Evolutionary conservation across 441 rosid species (phyloP).

Genomic region (Brassica balearica): DNA sequence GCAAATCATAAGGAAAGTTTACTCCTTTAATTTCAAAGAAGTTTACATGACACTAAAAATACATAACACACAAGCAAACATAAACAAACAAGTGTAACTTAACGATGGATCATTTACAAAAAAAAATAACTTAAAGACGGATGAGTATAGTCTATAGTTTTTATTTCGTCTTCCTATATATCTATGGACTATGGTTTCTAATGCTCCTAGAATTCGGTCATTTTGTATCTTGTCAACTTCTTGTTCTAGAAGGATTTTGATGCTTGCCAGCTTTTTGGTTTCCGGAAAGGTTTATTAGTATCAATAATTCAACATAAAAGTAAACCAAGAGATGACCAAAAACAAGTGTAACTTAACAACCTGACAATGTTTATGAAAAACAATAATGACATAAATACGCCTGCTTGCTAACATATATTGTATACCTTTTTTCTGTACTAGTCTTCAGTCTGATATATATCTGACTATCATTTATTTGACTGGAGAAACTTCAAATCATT

Average conservation of each 20-base stretch:
- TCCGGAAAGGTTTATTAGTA: no score
- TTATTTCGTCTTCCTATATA: neutral
- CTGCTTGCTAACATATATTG: neutral
- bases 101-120: neutral
- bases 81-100: neutral
- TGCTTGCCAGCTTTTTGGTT: no score
- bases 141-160: neutral
- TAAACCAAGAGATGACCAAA: no score
- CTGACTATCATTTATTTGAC: neutral
- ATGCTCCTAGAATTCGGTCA: no score
- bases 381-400: neutral
- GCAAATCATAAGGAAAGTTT: slow-evolving; percentile 23
- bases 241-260: no score
- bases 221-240: no score
- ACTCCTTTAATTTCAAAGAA: neutral
- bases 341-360: no score
- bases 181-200: no score
- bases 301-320: no score
- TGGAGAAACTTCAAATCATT: neutral
- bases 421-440: neutral
- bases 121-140: neutral
- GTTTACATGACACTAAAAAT: neutral
- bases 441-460: neutral
- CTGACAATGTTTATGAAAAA: neutral
- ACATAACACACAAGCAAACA: neutral